Evolutionary conservation across 2,329 filamentous ascomycete genomes (phyloP).

Genomic region (Epichloe gansuensis): DNA sequence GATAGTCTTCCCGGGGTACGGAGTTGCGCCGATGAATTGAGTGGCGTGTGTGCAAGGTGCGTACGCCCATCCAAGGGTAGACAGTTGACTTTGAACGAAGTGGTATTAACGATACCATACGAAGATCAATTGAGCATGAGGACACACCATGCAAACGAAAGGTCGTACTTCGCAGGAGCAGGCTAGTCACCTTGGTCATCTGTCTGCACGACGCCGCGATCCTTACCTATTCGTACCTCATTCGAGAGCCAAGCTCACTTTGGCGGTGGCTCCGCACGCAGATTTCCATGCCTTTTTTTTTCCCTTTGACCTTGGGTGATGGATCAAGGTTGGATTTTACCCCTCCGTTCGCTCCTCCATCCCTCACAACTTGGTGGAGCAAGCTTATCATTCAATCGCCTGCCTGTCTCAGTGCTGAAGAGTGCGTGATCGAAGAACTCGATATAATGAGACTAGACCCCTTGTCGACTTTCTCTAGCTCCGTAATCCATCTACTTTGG

Average conservation of each 20-base stretch:
- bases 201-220: neutral
- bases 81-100: neutral
- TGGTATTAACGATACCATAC: neutral
- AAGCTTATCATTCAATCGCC: neutral
- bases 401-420: neutral
- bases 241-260: neutral
- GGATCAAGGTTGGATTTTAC: neutral
- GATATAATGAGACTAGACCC: constrained; percentile 2
- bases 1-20: neutral
- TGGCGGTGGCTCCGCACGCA: neutral
- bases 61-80: neutral
- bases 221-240: neutral
- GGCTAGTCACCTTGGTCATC: neutral
- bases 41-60: neutral
- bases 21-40: neutral
- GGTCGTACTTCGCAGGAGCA: neutral
- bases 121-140: too few relatives aligned
- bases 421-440: constrained; percentile 5
- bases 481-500: constrained; percentile 1
- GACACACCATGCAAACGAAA: neutral
- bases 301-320: neutral
- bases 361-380: constrained; percentile 3
- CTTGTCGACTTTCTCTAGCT: constrained; percentile 1
- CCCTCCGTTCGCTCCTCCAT: constrained; percentile 1
- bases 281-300: neutral